Conservation (phyloP, 768 basidiomycete species). For the Agrocybe pediades region DNA sequence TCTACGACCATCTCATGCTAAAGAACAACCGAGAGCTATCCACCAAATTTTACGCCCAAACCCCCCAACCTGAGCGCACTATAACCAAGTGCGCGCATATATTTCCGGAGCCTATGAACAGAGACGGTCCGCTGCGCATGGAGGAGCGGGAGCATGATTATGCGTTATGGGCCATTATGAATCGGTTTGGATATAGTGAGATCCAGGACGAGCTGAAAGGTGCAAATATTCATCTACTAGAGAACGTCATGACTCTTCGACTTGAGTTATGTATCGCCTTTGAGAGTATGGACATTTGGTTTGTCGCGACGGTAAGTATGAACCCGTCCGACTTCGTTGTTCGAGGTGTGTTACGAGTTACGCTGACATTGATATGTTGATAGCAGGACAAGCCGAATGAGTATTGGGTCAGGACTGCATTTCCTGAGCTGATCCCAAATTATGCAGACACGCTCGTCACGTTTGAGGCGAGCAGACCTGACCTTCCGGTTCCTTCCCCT, state of each 20-base stretch:
- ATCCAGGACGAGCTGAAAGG: constrained; percentile 28
- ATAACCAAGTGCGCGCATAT: constrained; percentile 31
- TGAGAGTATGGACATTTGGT: constrained; percentile 29
- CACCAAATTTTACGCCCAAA: not conserved
- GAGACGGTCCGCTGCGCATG: constrained; percentile 13
- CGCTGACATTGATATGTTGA: not conserved
- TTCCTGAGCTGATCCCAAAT: constrained; percentile 1
- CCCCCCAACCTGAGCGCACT: not conserved
- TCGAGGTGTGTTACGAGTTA: not conserved
- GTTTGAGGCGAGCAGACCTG: constrained; percentile 28
- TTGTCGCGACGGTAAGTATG: constrained; percentile 32
- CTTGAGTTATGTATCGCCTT: constrained; percentile 21
- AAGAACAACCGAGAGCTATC: constrained; percentile 17
- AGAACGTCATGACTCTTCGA: constrained; percentile 33
- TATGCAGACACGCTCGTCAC: constrained; percentile 23
- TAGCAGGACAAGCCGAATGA: constrained; percentile 17
- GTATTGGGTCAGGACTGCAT: constrained; percentile 18
- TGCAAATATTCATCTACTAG: constrained; percentile 27
- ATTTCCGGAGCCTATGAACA: constrained; percentile 25
- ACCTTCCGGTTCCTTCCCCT: constrained; percentile 31
- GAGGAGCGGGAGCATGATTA: constrained; percentile 25
- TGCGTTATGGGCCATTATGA: constrained; percentile 26
- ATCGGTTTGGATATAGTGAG: constrained; percentile 24
- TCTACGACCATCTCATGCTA: constrained; percentile 9
- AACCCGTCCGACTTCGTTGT: constrained; percentile 2